Conservation (phyloP, 345 rosid species). For the Pistacia integerrima region DNA sequence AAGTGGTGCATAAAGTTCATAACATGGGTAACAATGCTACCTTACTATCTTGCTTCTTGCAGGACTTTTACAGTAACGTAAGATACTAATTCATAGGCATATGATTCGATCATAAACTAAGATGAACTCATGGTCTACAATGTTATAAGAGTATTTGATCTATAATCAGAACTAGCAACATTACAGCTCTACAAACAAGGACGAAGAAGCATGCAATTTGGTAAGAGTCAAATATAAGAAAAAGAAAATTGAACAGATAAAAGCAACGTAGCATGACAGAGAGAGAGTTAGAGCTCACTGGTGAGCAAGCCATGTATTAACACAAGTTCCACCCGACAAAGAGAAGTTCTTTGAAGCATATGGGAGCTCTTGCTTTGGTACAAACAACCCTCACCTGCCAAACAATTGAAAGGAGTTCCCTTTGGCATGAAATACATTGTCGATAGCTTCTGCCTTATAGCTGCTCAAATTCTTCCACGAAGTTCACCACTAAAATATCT, state of each 20-base stretch:
- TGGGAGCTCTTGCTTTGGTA: not conserved
- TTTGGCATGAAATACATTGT: not conserved
- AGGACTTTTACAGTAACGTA: not conserved
- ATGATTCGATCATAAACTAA: constrained; percentile 11
- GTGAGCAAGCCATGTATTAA: constrained; percentile 4
- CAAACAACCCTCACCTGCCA: constrained; percentile 6
- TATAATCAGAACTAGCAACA: constrained; percentile 16
- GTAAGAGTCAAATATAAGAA: not conserved
- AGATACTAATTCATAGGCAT: not conserved
- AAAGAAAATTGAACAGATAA: constrained; percentile 2
- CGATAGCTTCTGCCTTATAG: not conserved
- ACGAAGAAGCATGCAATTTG: constrained; percentile 5
- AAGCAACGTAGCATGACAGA: not conserved
- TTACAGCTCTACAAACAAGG: constrained; percentile 18
- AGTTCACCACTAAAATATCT: constrained; percentile 1
- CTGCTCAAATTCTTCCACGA: not conserved
- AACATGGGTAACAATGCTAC: not conserved
- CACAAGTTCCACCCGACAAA: constrained; percentile 8
- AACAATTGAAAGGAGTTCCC: not conserved
- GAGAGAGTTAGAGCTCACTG: not conserved
- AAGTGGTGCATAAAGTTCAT: not conserved
- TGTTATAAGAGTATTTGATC: constrained; percentile 14
- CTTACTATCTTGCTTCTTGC: not conserved
- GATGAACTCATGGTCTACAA: constrained; percentile 14
- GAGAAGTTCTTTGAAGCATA: constrained; percentile 4